phyloP scores from a whole-genome alignment of 2,329 filamentous ascomycete genomes.

The Sporothrix phasma region DNA sequence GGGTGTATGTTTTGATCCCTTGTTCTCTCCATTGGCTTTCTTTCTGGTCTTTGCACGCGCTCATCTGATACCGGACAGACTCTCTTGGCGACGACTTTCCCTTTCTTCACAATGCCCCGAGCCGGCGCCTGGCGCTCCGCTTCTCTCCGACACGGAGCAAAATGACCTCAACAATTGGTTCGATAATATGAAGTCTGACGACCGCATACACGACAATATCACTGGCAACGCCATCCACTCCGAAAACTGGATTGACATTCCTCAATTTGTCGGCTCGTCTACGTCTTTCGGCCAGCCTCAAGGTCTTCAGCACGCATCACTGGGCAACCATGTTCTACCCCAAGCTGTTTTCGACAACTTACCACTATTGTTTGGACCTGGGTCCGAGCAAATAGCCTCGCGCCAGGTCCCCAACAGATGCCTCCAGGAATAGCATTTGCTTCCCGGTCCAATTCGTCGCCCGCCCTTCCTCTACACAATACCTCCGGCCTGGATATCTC shows the following conservation, averaged over 20 bases:
- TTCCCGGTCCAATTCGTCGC: slow-evolving; percentile 5
- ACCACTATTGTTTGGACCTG: slow-evolving; percentile 13
- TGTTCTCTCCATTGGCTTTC: neutral
- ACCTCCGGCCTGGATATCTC: neutral
- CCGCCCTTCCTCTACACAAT: neutral
- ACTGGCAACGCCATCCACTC: slow-evolving; percentile 42
- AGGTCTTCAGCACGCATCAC: slow-evolving; percentile 23
- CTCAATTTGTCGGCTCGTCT: slow-evolving; percentile 54
- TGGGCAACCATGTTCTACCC: slow-evolving; percentile 22
- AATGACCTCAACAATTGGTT: slow-evolving; percentile 50
- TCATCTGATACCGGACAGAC: slow-evolving; percentile 32
- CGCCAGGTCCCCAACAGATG: slow-evolving; percentile 19
- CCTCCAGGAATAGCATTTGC: slow-evolving; percentile 11
- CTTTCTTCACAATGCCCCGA: slow-evolving; percentile 44
- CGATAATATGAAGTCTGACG: slow-evolving; percentile 41
- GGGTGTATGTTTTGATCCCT: slow-evolving; percentile 47
- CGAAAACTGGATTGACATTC: slow-evolving; percentile 48
- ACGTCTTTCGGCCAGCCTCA: slow-evolving; percentile 52
- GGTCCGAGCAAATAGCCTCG: neutral
- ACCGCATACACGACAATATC: slow-evolving; percentile 18
- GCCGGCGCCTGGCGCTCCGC: slow-evolving; percentile 52
- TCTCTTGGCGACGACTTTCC: slow-evolving; percentile 32
- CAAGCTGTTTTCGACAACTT: slow-evolving; percentile 22
- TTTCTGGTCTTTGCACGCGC: neutral
- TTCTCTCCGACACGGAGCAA: slow-evolving; percentile 53